Evolutionary conservation across 371 early-diverging fungal genomes (phyloP), one percentile per base, ranked within the genome.

Genomic region (Chytridium lagenaria): DNA sequence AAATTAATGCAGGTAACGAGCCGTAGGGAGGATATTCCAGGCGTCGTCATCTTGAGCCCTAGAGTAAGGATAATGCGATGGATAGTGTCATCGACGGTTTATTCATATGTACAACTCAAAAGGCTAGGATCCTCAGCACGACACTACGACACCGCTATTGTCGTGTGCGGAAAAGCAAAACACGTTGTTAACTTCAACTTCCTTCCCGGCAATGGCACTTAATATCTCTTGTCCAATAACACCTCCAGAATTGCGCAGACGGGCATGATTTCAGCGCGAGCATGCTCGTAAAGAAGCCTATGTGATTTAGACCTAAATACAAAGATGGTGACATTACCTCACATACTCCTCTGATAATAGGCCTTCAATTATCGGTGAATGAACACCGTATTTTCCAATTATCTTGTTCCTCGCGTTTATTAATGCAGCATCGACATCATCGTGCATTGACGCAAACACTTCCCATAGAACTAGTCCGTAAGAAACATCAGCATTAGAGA

Each of bases 211-310:
- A 10, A 96, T 74, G 2, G 91, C 90, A 80, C 92, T 92, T 49
- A 97, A 83, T 30, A 94, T 88, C 64, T 97, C 97, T 70, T 96
- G 97, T 0, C 95, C 91, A 49, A 95, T 81, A 0, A 95, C 86
- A 15, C 95, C 96, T 38, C 97, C 97, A 95, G 81, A 67, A 96
- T 90, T 1, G 96, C 92, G 50, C 92, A 89, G 7, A 92, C 88
- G 26, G 95, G 90, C 0, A 87, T 78, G 44, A 94, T 73, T 77
- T 95, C 96, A 0, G 89, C 85, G 36, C 30, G 3, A n/a, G 72
- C 52, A n/a, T 72, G 44, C 44, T 44, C 44, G 44, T 19, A 44
- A 55, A 10, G 57, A 26, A 10, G 26, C 22, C 23, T 15, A 55
- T 26, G 10, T 55, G 5, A 7, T 16, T 55, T 10, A 30, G 30